Conservation (phyloP, 2,329 filamentous ascomycete genomes). For the Gnomoniopsis smithogilvyi region DNA sequence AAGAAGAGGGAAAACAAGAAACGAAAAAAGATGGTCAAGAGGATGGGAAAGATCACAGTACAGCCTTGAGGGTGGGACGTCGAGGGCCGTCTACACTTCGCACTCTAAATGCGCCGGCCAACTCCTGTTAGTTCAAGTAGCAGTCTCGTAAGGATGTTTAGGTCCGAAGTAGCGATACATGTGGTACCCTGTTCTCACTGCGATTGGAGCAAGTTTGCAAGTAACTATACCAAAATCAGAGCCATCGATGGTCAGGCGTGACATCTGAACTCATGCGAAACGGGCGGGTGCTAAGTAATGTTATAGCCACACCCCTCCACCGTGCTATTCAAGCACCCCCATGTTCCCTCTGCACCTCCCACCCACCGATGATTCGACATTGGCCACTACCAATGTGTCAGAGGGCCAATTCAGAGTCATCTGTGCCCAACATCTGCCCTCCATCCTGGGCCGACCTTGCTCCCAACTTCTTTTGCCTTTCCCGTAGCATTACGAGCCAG, state of each 20-base stretch:
- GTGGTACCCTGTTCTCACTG: too few species aligned
- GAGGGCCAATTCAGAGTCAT: slow-evolving; percentile 9
- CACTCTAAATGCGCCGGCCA: too few species aligned
- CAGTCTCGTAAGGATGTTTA: too few species aligned
- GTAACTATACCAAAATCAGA: too few species aligned
- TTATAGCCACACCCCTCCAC: slow-evolving; percentile 9
- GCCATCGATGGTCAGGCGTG: too few species aligned
- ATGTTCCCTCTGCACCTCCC: not conserved
- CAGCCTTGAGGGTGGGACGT: not conserved
- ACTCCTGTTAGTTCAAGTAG: too few species aligned
- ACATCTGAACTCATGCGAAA: too few species aligned
- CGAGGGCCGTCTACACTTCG: not conserved
- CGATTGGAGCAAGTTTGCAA: too few species aligned
- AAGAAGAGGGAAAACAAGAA: not conserved
- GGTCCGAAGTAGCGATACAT: too few species aligned
- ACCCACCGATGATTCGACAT: slow-evolving; percentile 3
- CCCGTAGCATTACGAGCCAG: not conserved
- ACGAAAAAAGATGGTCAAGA: slow-evolving; percentile 4
- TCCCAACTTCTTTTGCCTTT: not conserved
- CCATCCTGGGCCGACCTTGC: not conserved
- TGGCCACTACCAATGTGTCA: slow-evolving; percentile 9
- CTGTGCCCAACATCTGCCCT: slow-evolving; percentile 4
- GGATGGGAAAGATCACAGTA: slow-evolving; percentile 1
- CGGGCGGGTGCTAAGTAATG: too few species aligned
- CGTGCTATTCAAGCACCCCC: not conserved